These are phyloP conservation scores for Berkeleyomyces basicola DNA, from an alignment of 2,329 filamentous ascomycete genomes.

Conservation along the genomic window DNA sequence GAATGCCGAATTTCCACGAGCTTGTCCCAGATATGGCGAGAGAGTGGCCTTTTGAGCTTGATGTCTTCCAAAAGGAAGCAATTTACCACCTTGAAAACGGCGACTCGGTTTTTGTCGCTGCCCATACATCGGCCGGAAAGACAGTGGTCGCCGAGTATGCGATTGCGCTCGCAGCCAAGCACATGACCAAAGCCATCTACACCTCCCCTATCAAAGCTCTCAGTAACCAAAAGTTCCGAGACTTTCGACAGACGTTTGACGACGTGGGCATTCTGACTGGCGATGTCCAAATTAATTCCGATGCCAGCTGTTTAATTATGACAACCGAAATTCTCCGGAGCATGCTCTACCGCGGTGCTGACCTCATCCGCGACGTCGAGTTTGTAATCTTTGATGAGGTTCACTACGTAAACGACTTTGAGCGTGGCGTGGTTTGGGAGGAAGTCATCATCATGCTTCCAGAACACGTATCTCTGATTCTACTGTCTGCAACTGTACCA, in stretches of 20 bases:
- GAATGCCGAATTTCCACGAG: conserved; percentile 86
- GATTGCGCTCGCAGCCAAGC: conserved; percentile 87
- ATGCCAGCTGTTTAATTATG: conserved; percentile 98
- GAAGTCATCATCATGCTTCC: conserved; percentile 99
- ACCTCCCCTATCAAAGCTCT: conserved; percentile 96
- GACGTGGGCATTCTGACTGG: conserved; percentile 95
- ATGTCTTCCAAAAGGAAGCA: conserved; percentile 96
- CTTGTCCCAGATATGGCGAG: conserved; percentile 91
- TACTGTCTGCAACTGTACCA: conserved; percentile 89
- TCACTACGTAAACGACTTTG: conserved; percentile 93
- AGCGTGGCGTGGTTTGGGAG: conserved; percentile 96
- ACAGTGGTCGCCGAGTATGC: conserved; percentile 97
- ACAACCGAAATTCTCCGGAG: conserved; percentile 95
- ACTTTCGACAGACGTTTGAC: conserved; percentile 79
- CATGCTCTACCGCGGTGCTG: conserved; percentile 93
- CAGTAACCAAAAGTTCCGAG: conserved; percentile 96
- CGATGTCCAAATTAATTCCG: conserved; percentile 93
- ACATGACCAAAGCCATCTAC: conserved; percentile 99
- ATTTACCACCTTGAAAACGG: conserved; percentile 94
- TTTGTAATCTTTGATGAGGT: conserved; percentile 99
- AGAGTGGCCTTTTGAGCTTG: conserved; percentile 92
- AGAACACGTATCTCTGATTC: conserved; percentile 86
- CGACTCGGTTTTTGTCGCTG: conserved; percentile 94
- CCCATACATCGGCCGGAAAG: conserved; percentile 94
- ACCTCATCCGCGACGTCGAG: conserved; percentile 90